Base-by-base conservation (phyloP, 352 stramenopile genomes). In the Halophytophthora polymorphica region DNA sequence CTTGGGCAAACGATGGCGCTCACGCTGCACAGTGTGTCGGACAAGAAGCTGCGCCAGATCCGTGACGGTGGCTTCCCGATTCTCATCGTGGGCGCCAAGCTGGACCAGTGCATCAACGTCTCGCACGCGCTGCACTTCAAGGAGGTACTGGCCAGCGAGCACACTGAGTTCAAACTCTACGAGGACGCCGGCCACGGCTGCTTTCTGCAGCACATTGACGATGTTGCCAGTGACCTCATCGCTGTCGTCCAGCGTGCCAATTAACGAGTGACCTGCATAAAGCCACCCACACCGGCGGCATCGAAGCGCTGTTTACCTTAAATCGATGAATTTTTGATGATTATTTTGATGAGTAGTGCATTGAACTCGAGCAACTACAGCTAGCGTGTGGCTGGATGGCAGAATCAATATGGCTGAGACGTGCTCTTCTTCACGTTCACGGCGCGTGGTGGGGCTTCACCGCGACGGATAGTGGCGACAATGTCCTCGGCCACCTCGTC, bases 171-270 rank as follows among this genome's bases (percentile, higher is more conserved):
- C 8, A 44, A 75, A 41, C 44, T 84, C 18, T 79, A 75, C 29
- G 56, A 77, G 3, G 56, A 71, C 42, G 62, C 67, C 0, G 73
- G 73, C 2, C 73, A 84, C 50, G 70, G 44, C 21, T 59, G 75
- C 37, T 64, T 73, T 40, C 23, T 77, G 6, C 70, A 84, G 53
- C 61, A 73, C 49, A 55, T 73, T 15, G 62, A 78, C 22, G 70
- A 72, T 34, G 51, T 84, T 33, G 64, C 59, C 4, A 47, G 35
- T 8, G 64, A 73, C 21, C 22, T 82, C 29, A 39, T 72, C 15
- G 58, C 61, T 6, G 36, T 58, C 15, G 22, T 66, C 15, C 46
- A 61, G 23, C 51, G 50, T 38, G 38, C 46, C 21, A 45, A 14
- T 2, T 11, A 48, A n/a, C 17, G 5, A 22, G 7, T 19, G 22